Evolutionary conservation across 108 stramenopile species (phyloP), one percentile per base, ranked within the genome.

Genomic region (Cyclotella sp.): DNA sequence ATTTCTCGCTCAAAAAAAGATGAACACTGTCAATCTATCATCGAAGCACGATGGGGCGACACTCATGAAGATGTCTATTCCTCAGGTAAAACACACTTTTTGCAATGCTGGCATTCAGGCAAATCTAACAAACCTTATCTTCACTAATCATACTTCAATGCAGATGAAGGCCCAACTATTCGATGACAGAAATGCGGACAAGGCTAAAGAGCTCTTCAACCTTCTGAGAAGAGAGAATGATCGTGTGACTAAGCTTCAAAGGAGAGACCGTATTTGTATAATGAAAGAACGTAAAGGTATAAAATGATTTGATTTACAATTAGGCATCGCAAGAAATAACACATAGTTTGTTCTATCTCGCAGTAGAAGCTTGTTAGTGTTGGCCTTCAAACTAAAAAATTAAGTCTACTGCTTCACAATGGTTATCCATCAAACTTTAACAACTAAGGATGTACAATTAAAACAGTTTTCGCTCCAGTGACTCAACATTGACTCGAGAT

Each of bases 61-160:
- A 15, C 41, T 85, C 40, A 85, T 85, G 85, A 81, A 72, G 54
- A 72, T 81, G 78, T 75, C 70, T 63, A 44, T 73, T 46, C 46
- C 67, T 15, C 67, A 68, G 67, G 67, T 52, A 34, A 68, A 49
- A 9, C 16, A 61, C 4, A 39, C 34, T 30, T 1, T 24, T 15
- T 64, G 6, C 9, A 10, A 34, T 27, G 22, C 30, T 63, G 6
- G 30, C 21, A 63, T 0, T 16, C 22, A 7, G n/a, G n/a, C n/a
- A n/a, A n/a, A n/a, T n/a, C n/a, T n/a, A n/a, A n/a, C n/a, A n/a
- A n/a, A n/a, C 26, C 55, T 63, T 13, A 34, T 18, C 8, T 34
- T 49, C 47, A 9, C 15, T n/a, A n/a, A n/a, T 49, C 9, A 49
- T 49, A n/a, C 9, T 68, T 6, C 1, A 58, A 27, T 45, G 3